A percentile compares a stretch with the other conserved stretches of the same genome.
Evolutionary conservation across 371 early-diverging fungal species (phyloP).

Genomic region (Entomophthora muscae): DNA sequence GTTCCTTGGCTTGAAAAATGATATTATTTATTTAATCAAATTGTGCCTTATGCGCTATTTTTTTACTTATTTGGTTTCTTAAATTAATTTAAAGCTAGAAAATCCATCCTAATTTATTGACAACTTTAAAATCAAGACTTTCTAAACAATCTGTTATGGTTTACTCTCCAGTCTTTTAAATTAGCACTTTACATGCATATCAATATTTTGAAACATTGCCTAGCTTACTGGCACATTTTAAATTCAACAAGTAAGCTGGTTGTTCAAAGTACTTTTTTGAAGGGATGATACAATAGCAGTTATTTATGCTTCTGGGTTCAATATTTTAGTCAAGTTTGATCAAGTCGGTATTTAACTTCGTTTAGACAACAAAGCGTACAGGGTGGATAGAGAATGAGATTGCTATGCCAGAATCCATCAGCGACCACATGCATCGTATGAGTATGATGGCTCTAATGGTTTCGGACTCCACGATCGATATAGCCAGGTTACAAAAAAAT

Average conservation of each 20-base stretch:
- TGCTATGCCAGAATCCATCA: slow-evolving; percentile 59
- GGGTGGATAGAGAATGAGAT: slow-evolving; percentile 71
- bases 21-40: background rate
- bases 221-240: background rate
- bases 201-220: background rate
- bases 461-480: slow-evolving; percentile 38
- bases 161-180: background rate
- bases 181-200: background rate
- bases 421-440: slow-evolving; percentile 93
- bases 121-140: background rate
- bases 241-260: background rate
- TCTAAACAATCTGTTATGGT: background rate
- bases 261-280: background rate
- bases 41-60: background rate
- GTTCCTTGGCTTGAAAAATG: background rate
- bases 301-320: background rate
- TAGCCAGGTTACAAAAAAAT: slow-evolving; percentile 22
- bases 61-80: background rate
- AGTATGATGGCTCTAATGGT: slow-evolving; percentile 64
- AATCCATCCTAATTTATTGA: background rate
- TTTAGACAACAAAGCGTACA: slow-evolving; percentile 74
- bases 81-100: background rate
- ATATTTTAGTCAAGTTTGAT: too few species aligned
- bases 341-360: too few species aligned
- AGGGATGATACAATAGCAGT: background rate